These are phyloP conservation scores for Russula sp. DNA, from an alignment of 768 basidiomycete genomes.

Conservation along the genomic window DNA sequence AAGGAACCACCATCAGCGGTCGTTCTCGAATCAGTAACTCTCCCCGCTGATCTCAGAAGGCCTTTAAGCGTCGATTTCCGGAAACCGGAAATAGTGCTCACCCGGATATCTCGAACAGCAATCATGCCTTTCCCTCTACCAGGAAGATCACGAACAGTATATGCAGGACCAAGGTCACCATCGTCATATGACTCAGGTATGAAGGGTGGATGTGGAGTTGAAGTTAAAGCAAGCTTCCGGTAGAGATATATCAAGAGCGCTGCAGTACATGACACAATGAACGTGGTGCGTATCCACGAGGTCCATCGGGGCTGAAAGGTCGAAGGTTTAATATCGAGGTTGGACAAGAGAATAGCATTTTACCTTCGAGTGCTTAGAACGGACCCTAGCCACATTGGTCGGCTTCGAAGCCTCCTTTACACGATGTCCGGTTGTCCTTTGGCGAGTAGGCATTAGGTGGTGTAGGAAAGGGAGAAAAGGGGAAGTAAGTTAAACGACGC, in stretches of 20 bases:
- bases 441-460: conserved; percentile 8
- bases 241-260: conserved; percentile 7
- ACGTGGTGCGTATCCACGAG: not conserved
- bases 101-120: conserved; percentile 17
- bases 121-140: conserved; percentile 27
- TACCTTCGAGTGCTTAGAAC: conserved; percentile 3
- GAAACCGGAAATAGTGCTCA: not conserved
- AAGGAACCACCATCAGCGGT: conserved; percentile 54
- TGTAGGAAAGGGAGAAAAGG: not conserved
- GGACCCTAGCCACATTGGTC: not conserved
- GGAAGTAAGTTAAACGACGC: not conserved
- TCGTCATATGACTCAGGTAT: not conserved
- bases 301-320: not conserved
- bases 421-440: not conserved
- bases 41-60: conserved; percentile 45
- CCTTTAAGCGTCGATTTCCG: not conserved
- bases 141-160: conserved; percentile 22
- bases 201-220: not conserved
- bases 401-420: not conserved
- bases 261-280: conserved; percentile 3
- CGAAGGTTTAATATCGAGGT: not conserved
- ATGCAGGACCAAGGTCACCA: not conserved
- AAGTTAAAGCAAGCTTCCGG: not conserved
- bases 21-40: conserved; percentile 55
- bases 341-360: not conserved